A percentile compares a stretch with the other conserved stretches of the same genome.
Evolutionary conservation across 2,329 filamentous ascomycete species (phyloP).

Genomic region (Colletotrichum sp.): DNA sequence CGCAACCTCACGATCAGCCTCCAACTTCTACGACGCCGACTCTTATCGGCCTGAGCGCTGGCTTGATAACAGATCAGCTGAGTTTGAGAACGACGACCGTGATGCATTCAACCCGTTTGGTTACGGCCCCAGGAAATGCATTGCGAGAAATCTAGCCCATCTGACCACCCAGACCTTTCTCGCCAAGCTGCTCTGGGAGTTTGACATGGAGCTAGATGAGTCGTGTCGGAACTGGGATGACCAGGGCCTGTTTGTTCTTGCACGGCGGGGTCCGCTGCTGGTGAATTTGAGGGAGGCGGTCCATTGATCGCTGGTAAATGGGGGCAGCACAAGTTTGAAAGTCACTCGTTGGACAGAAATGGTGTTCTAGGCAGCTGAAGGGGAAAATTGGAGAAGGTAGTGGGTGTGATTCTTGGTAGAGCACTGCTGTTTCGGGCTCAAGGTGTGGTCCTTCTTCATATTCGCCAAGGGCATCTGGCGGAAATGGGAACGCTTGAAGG

Average conservation of each 20-base stretch:
- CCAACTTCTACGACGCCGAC: neutral
- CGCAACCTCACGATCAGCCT: neutral
- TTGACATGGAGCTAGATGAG: neutral
- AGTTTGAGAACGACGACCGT: conserved; percentile 18
- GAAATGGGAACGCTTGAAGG: neutral
- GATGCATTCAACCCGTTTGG: conserved; percentile 42
- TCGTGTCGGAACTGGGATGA: neutral
- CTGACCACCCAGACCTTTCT: neutral
- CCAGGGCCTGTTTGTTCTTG: neutral
- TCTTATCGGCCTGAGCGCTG: neutral
- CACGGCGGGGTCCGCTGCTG: neutral
- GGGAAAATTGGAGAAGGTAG: neutral
- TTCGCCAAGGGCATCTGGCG: neutral
- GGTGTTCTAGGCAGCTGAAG: neutral
- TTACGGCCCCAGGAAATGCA: conserved; percentile 43
- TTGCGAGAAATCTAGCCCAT: conserved; percentile 39
- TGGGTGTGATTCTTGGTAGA: neutral
- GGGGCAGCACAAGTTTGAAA: neutral
- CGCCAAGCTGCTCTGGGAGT: neutral
- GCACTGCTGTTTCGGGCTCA: neutral
- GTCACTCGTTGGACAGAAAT: neutral
- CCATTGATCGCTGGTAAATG: neutral
- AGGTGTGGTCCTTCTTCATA: neutral
- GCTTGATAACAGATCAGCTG: neutral
- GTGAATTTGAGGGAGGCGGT: neutral